Evolutionary conservation across 768 basidiomycete genomes (phyloP), one percentile per base, ranked within the genome.

Genomic region (Grammothele lineata): DNA sequence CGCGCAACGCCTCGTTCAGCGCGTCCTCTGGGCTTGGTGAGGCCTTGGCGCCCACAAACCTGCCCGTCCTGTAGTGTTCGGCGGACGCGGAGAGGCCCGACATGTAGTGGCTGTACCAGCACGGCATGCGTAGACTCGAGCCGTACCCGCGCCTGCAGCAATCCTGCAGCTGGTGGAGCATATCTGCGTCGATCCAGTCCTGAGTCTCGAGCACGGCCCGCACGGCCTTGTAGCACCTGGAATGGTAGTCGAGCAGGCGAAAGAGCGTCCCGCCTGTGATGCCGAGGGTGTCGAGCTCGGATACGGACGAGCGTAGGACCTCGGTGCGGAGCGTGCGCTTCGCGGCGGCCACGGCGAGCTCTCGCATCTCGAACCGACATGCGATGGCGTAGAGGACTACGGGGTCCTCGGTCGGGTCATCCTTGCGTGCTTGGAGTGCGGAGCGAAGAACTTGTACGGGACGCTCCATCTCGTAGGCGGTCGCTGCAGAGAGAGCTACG

Each of bases 401-500:
- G 15, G 21, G n/a, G n/a, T 50, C 39, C 5, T 22, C 19, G 9
- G 34, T 40, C 14, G 49, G 9, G n/a, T n/a, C 26, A 18, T 41
- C 40, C 18, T 18, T 30, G 7, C 40, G 40, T 17, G 40, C 24
- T 7, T 25, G 26, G 10, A 41, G 7, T 9, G n/a, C 27, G 27
- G 15, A n/a, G 27, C 40, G 40, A 17, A 41, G 40, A 17, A 32
- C 27, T 12, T 27, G 26, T 12, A 27, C 14, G 14, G 40, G 24
- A 7, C 40, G 14, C 7, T 44, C 46, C 54, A 56, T 55, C 4
- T 53, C 38, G 48, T 56, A 58, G 39, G 52, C 50, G 9, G 50
- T n/a, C 7, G 57, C 55, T 9, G 55, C 51, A 2, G 22, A 46
- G 8, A 58, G 26, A 14, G 54, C 48, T 17, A 40, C 38, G 12